phyloP scores from a whole-genome alignment of 345 rosid species.

The Sonneratia caseolaris region DNA sequence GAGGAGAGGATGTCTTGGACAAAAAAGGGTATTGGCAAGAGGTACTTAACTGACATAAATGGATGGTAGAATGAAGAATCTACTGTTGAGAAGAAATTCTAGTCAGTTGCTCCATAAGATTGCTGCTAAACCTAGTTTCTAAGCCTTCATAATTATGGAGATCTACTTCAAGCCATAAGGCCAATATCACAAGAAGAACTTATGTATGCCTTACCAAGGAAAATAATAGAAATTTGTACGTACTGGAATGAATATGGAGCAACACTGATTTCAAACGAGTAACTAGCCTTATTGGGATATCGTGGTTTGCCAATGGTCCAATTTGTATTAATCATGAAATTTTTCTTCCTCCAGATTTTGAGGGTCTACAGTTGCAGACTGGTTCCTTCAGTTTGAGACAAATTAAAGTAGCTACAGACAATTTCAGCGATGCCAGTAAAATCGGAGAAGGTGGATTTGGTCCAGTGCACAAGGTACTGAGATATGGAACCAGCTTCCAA shows the following conservation, averaged over 20 bases:
- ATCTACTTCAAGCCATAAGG: neutral
- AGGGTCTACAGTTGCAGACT: slow-evolving; percentile 11
- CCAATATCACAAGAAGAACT: too few relatives aligned
- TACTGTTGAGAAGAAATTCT: neutral
- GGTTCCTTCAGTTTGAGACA: slow-evolving; percentile 15
- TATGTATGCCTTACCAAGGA: too few relatives aligned
- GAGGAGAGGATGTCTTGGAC: slow-evolving; percentile 1
- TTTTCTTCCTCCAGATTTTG: slow-evolving; percentile 1
- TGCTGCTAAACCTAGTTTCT: neutral
- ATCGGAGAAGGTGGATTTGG: slow-evolving; percentile 24
- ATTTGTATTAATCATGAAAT: neutral
- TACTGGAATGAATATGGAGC: neutral
- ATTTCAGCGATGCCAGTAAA: slow-evolving; percentile 16
- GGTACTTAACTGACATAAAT: neutral
- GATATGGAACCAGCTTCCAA: neutral
- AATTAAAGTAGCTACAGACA: slow-evolving; percentile 16
- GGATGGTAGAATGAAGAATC: neutral
- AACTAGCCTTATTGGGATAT: neutral
- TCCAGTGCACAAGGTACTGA: slow-evolving; percentile 14
- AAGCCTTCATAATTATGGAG: neutral
- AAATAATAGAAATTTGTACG: too few relatives aligned
- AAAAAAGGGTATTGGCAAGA: neutral
- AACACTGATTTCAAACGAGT: neutral
- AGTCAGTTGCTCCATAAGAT: neutral
- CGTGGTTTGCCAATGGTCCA: neutral